Conservation (phyloP, 495 filamentous ascomycete species). For the Aspergillus sclerotiicarbonarius region DNA sequence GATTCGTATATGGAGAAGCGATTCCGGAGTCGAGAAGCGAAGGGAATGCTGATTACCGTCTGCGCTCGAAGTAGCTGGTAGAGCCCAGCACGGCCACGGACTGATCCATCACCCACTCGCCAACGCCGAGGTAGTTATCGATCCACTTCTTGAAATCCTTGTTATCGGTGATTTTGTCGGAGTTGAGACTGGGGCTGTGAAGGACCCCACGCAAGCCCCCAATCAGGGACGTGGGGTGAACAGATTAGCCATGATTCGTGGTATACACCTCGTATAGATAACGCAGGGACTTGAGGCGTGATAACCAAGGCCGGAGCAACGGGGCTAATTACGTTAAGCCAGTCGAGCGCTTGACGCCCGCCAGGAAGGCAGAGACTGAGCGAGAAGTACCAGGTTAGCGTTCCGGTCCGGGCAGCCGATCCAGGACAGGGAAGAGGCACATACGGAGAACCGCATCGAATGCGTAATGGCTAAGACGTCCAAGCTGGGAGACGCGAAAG, state of each 20-base stretch:
- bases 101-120: constrained; percentile 98
- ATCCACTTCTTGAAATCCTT: constrained; percentile 87
- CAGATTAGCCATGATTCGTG: constrained; percentile 28
- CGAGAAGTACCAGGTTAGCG: constrained; percentile 23
- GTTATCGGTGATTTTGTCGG: constrained; percentile 80
- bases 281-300: neutral
- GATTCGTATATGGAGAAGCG: neutral
- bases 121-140: constrained; percentile 90
- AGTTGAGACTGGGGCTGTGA: constrained; percentile 77
- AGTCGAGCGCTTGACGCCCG: constrained; percentile 92
- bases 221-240: constrained; percentile 33
- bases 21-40: neutral
- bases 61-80: constrained; percentile 85
- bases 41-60: constrained; percentile 52
- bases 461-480: constrained; percentile 87
- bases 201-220: constrained; percentile 32
- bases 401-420: neutral
- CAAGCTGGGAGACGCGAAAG: constrained; percentile 66
- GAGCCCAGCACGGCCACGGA: constrained; percentile 86
- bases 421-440: constrained; percentile 26
- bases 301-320: constrained; percentile 8
- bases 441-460: constrained; percentile 92
- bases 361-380: constrained; percentile 89
- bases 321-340: constrained; percentile 83
- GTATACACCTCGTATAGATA: constrained; percentile 6